Base-by-base conservation (phyloP, 2,329 filamentous ascomycete species). In the Raffaelea albimanens region DNA sequence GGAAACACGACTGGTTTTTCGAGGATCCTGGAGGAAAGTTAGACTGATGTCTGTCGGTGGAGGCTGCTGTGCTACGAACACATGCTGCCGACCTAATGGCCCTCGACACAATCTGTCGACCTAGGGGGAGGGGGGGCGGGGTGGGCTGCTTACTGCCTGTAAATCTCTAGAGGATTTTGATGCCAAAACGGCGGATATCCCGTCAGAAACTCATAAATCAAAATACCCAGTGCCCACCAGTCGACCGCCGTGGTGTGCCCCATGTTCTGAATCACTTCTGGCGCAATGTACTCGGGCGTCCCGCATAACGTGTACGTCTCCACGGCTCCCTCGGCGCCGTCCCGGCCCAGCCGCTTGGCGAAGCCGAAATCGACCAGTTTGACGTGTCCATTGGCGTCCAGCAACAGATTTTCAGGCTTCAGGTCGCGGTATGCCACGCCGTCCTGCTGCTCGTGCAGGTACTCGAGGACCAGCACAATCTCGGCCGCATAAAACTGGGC, bases 181-280 rank as follows among this genome's bases (percentile, higher is more conserved):
- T 90, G 83, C 85, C 86, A 93, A 61, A 91, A 93, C 0, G 87
- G 87, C 14, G 87, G 87, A 59, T 90, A 89, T 23, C 87, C 87
- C 10, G 87, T 88, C 43, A 91, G 68, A 60, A 91, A 91, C 61
- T 93, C 87, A 63, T 88, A 91, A 50, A 91, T 82, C 48, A 93
- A 66, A 55, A 91, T 89, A 22, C 87, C 87, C 55, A 93, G 72
- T 1, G 87, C 86, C 87, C 87, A 91, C 86, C 86, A 91, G 68
- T 91, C 86, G 33, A 91, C 86, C 14, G 86, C 85, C 2, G 78
- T 81, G 3, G 78, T 82, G 59, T 84, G 80, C 13, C 84, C 86
- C 61, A 87, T 88, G 61, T 87, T 89, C 55, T 87, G 80, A 56
- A 91, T 90, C 39, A 91, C 86, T 67, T 91, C 86, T 5, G 86